Conservation (phyloP, 306 rosid species). For the Amphicarpaea edgeworthii region DNA sequence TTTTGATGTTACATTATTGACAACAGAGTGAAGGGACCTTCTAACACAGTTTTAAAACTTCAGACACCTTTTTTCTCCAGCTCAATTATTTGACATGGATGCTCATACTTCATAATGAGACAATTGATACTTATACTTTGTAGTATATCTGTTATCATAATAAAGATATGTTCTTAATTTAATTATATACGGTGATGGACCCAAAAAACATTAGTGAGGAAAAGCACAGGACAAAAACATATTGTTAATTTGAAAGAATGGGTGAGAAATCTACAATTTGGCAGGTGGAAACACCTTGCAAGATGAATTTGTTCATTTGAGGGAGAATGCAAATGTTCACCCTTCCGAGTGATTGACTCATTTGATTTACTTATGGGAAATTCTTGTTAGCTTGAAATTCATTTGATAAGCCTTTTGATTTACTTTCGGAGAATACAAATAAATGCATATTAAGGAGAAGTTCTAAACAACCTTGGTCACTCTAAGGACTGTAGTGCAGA, state of each 20-base stretch:
- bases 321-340: too few species aligned
- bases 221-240: not conserved
- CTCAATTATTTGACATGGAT: constrained; percentile 1
- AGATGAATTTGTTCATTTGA: too few species aligned
- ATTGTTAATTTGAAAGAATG: constrained; percentile 4
- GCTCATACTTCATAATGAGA: not conserved
- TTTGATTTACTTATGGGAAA: too few species aligned
- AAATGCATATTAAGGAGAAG: constrained; percentile 33
- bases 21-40: constrained; percentile 18
- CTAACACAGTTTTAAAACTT: constrained; percentile 26
- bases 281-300: too few species aligned
- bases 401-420: too few species aligned
- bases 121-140: not conserved
- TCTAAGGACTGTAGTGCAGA: constrained; percentile 78
- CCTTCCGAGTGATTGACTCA: too few species aligned
- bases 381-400: too few species aligned
- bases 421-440: too few species aligned
- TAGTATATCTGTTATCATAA: not conserved
- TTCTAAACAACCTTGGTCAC: constrained; percentile 77
- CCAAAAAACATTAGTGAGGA: constrained; percentile 5
- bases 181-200: not conserved
- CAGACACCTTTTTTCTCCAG: constrained; percentile 14
- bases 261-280: too few species aligned
- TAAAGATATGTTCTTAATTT: not conserved
- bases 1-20: constrained; percentile 8